phyloP scores from a whole-genome alignment of 345 rosid species.

The Corymbia maculata region DNA sequence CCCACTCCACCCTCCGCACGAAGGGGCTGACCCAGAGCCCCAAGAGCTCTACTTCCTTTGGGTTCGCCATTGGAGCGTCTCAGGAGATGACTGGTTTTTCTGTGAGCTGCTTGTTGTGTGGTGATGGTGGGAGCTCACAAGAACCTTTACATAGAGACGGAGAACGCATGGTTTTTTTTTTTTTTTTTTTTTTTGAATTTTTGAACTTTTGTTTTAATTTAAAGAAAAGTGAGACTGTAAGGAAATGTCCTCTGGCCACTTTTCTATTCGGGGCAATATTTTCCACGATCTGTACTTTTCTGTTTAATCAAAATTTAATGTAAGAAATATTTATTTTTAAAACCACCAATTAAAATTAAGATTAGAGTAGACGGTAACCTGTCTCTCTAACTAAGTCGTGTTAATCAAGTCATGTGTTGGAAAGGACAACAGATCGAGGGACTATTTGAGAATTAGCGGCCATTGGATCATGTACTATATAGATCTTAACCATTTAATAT shows the following conservation, averaged over 20 bases:
- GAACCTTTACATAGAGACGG: no score
- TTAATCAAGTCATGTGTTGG: not conserved
- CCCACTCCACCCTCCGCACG: slow-evolving; percentile 3
- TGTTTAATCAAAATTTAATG: not conserved
- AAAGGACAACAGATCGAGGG: no score
- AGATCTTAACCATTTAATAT: not conserved
- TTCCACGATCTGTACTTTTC: no score
- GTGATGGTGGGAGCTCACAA: no score
- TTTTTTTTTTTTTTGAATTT: no score
- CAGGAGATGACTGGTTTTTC: not conserved
- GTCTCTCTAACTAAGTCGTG: not conserved
- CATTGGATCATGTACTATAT: not conserved
- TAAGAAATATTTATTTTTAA: not conserved
- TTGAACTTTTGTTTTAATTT: no score
- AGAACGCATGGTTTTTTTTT: no score
- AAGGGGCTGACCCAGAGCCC: slow-evolving; percentile 3
- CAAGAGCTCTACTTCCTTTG: not conserved
- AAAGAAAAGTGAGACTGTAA: no score
- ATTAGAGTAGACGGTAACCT: not conserved
- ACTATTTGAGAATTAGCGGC: not conserved
- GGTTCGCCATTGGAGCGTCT: not conserved
- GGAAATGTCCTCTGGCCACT: not conserved
- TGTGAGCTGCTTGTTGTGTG: not conserved
- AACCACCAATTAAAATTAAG: not conserved
- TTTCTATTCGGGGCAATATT: rapidly evolving